Evolutionary conservation across 78 protist genomes (phyloP), one percentile per base, ranked within the genome.

Genomic region (Reticulomyxa filosa): DNA sequence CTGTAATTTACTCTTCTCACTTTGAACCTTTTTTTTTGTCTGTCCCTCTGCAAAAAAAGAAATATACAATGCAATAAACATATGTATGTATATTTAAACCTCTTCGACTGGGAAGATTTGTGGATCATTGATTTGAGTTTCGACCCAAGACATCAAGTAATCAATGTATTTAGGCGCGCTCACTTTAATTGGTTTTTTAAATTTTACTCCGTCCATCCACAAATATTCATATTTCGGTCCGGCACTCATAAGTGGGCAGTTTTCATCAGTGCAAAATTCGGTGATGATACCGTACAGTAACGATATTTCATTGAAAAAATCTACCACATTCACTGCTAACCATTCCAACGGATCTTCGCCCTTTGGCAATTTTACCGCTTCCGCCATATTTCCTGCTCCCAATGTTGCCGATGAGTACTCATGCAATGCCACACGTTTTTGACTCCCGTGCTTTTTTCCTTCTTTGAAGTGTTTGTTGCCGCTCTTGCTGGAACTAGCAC

Each of bases 261-360:
- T 5, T 3, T 64, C 69, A 0, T 67, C 67, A n/a, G 92, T 85
- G 87, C 98, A 93, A 56, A 85, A 90, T 67, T 93, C 97, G 6
- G 93, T 78, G 22, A 93, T 76, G 13, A 86, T 74, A 20, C 96
- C 95, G 70, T 85, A 93, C 20, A 93, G 72, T 73, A 93, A 36
- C 72, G 86, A 84, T 59, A 86, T 87, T 74, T 85, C 89, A 77
- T 90, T 89, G 84, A 81, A 93, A 78, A 93, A 93, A 63, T 93
- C 98, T 29, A 89, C 83, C 36, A 42, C 86, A 77, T 89, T 85
- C 0, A 93, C 95, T 2, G 95, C 93, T 20, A 93, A 83, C 97
- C 96, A 89, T 50, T 90, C 95, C 64, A 85, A 76, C 22, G 59
- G 33, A 69, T 94, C 96, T 46, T 86, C 98, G 0, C 95, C 92